These are phyloP conservation scores for Beauveria scarabaeidicola DNA, from an alignment of 2,329 filamentous ascomycete species.

Conservation along the genomic window DNA sequence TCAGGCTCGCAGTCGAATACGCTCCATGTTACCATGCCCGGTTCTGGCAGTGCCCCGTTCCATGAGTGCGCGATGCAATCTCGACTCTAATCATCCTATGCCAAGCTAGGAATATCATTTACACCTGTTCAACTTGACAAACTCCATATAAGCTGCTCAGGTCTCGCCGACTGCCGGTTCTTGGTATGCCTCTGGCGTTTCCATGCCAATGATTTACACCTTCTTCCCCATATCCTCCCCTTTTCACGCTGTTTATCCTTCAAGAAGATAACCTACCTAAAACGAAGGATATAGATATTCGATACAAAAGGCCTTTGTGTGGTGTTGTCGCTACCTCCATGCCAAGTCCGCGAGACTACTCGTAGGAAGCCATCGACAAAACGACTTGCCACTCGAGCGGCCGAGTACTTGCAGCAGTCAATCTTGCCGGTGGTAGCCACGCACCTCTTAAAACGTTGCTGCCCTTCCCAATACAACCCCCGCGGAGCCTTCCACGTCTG, in stretches of 20 bases:
- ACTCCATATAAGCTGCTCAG: conserved; percentile 6
- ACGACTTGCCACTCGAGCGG: background rate
- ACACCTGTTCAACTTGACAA: background rate
- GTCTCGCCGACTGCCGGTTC: conserved; percentile 7
- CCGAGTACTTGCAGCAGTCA: background rate
- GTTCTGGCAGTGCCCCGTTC: background rate
- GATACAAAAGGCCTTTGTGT: background rate
- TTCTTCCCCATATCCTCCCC: background rate
- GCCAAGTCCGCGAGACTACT: background rate
- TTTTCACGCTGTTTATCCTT: background rate
- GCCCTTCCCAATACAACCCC: background rate
- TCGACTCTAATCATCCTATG: conserved; percentile 8
- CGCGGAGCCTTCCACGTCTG: conserved; percentile 4
- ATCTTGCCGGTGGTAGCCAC: background rate
- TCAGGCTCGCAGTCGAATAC: background rate
- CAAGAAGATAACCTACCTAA: background rate
- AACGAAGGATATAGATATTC: background rate
- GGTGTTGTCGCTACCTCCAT: background rate
- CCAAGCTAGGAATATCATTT: background rate
- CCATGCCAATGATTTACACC: background rate
- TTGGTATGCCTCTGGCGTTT: background rate
- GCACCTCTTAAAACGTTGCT: background rate
- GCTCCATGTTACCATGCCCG: conserved; percentile 5
- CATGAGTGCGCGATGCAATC: conserved; percentile 3
- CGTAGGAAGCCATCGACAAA: background rate